Conservation (phyloP, 129 eudicot genomes). For the Flaveria robusta region DNA sequence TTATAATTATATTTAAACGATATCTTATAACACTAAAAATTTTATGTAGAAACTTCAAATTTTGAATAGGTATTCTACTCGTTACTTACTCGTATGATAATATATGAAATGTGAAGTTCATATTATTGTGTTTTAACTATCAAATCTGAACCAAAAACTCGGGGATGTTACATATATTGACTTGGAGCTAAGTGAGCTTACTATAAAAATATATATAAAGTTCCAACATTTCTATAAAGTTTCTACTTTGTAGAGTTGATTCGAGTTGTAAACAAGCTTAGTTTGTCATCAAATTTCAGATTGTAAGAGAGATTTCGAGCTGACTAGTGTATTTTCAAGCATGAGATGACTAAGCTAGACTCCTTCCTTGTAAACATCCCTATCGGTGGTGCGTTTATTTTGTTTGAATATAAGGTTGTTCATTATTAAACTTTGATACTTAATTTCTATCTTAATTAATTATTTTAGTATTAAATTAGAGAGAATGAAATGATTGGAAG, state of each 20-base stretch:
- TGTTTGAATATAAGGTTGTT: not conserved
- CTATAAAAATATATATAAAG: not conserved
- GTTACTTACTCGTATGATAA: no score
- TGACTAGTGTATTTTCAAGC: not conserved
- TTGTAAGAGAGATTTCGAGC: not conserved
- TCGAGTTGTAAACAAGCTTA: not conserved
- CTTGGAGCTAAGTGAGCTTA: not conserved
- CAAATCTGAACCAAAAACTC: no score
- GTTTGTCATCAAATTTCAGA: not conserved
- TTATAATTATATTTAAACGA: no score
- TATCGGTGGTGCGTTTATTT: not conserved
- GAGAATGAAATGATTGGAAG: constrained; percentile 19
- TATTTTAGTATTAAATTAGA: not conserved
- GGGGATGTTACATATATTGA: no score
- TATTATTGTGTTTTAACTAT: no score
- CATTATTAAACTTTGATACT: not conserved
- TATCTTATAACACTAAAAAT: no score
- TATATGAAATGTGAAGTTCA: no score
- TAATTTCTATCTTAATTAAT: not conserved
- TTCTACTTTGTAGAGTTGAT: not conserved
- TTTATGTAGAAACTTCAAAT: no score
- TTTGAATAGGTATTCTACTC: no score
- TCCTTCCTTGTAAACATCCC: not conserved
- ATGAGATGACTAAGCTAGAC: not conserved
- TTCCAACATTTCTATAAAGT: no score